phyloP scores from a whole-genome alignment of 352 stramenopile genomes.

The Globisporangium perplexum region DNA sequence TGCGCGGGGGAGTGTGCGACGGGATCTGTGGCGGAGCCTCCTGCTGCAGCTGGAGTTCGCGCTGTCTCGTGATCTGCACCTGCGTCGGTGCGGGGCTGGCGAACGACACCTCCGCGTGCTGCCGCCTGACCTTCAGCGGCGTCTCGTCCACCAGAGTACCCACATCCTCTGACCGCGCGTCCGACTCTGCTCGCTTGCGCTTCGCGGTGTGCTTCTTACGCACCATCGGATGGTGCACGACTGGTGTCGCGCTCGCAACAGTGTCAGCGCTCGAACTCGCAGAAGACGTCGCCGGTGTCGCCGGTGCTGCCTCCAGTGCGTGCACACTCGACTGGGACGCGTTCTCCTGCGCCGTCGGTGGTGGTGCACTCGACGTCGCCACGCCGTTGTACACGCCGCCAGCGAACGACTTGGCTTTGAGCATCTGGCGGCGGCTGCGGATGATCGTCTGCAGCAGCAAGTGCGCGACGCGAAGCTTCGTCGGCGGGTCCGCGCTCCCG shows the following conservation, averaged over 20 bases:
- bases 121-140: conserved; percentile 6
- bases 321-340: neutral
- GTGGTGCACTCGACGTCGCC: neutral
- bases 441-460: conserved; percentile 61
- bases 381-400: conserved; percentile 7
- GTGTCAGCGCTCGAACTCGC: neutral
- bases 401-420: conserved; percentile 41
- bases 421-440: conserved; percentile 69
- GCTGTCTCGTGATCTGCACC: neutral
- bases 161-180: neutral
- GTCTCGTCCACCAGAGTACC: conserved; percentile 4
- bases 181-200: conserved; percentile 22
- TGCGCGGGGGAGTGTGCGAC: conserved; percentile 46
- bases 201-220: conserved; percentile 42
- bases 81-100: conserved; percentile 26
- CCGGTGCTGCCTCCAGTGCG: neutral
- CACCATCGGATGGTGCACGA: conserved; percentile 56
- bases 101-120: conserved; percentile 17
- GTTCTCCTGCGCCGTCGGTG: neutral
- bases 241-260: neutral
- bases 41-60: neutral
- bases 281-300: neutral
- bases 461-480: conserved; percentile 34
- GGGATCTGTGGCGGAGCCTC: conserved; percentile 7
- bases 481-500: conserved; percentile 16